These are phyloP conservation scores for Trichoderma erinaceum DNA, from an alignment of 495 filamentous ascomycete genomes.

Conservation along the genomic window DNA sequence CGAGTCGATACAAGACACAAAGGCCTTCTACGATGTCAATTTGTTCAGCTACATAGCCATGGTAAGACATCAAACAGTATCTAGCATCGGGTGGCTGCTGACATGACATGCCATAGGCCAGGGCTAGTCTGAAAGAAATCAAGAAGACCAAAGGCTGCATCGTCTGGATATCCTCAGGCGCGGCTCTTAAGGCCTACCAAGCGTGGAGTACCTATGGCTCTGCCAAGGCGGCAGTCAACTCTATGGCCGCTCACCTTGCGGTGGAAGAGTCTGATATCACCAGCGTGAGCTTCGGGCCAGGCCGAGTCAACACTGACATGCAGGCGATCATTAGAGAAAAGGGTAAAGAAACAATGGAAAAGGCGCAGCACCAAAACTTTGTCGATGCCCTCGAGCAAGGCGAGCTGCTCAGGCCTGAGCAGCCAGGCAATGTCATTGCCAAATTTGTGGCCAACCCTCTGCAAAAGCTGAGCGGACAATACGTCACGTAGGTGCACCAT, in stretches of 20 bases:
- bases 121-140: slow-evolving; percentile 67
- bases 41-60: slow-evolving; percentile 74
- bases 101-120: slow-evolving; percentile 45
- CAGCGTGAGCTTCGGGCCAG: slow-evolving; percentile 66
- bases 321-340: slow-evolving; percentile 72
- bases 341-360: slow-evolving; percentile 58
- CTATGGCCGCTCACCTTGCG: slow-evolving; percentile 64
- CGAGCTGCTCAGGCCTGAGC: slow-evolving; percentile 69
- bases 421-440: slow-evolving; percentile 82
- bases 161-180: slow-evolving; percentile 71
- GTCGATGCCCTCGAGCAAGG: slow-evolving; percentile 57
- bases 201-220: slow-evolving; percentile 78
- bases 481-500: slow-evolving; percentile 50
- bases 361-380: slow-evolving; percentile 63
- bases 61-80: slow-evolving; percentile 41
- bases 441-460: slow-evolving; percentile 55
- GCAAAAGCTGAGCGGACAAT: slow-evolving; percentile 64
- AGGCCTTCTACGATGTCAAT: slow-evolving; percentile 70
- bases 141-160: slow-evolving; percentile 63
- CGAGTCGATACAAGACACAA: slow-evolving; percentile 63
- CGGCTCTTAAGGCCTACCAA: slow-evolving; percentile 58
- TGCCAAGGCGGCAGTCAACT: slow-evolving; percentile 84
- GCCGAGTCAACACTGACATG: slow-evolving; percentile 91
- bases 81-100: slow-evolving; percentile 14
- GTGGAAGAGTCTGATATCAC: slow-evolving; percentile 75